Base-by-base conservation (phyloP, 331 rosid genomes). In the Arachis monticola region DNA sequence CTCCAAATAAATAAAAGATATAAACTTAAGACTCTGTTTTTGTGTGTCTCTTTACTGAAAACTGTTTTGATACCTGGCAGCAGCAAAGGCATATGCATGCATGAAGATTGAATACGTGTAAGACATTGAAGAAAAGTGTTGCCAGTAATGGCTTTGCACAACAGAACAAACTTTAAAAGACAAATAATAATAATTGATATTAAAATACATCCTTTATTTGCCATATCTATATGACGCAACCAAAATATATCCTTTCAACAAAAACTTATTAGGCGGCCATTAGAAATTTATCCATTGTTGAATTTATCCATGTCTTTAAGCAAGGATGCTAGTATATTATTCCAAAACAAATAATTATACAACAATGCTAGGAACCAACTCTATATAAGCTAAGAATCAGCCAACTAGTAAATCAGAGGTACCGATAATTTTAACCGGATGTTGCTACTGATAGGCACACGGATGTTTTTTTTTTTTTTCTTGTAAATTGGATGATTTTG, bases 1-100 rank as follows among this genome's bases (percentile, higher is more conserved):
- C 40, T 35, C 40, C 3, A 35, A 35, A 35, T 1, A 32, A 32
- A 32, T 51, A 14, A 53, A 53, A n/a, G 5, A 51, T 2, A 51
- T 10, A 51, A n/a, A n/a, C 1, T 5, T 53, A 53, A 53, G 22
- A 53, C 5, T 53, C 5, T 53, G 59, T 53, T 53, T 53, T 4
- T 45, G 8, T 51, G 72, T 74, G 44, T 12, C 44, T 55, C 48
- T 3, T 1, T 5, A 0, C 2, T 11, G 22, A 7, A 14, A 11
- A 59, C 3, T 5, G 57, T 27, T 52, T 52, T 11, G 78, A 32
- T 47, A 77, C 85, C 22, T 69, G 85, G 80, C 87, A 51, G 11
- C 58, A 35, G 13, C 30, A 64, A 8, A 46, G 14, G 12, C n/a
- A 73, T 53, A 14, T 57, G 51, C 55, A 27, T 22, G 51, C 70